A percentile compares a stretch with the other conserved stretches of the same genome.
These are phyloP conservation scores for Stemphylium vesicarium DNA, from an alignment of 2,329 filamentous ascomycete species.

Conservation along the genomic window DNA sequence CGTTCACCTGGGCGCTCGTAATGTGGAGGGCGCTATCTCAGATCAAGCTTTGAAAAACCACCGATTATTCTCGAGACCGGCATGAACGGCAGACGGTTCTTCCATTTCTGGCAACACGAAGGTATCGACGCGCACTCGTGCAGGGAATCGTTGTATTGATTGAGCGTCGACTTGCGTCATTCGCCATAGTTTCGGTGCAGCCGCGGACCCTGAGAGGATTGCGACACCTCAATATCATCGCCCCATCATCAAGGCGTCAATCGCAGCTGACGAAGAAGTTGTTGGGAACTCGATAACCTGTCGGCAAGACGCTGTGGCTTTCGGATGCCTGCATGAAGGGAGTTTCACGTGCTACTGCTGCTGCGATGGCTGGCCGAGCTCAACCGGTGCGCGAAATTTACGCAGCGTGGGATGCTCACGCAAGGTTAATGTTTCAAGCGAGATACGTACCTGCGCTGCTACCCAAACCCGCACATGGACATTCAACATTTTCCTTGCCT, in stretches of 20 bases:
- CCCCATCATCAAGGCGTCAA: slow-evolving; percentile 3
- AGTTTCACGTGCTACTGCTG: slow-evolving; percentile 8
- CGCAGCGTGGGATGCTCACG: not conserved
- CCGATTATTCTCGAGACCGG: not conserved
- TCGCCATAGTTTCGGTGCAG: not conserved
- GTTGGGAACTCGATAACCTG: not conserved
- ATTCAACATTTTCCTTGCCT: not conserved
- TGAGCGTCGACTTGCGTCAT: slow-evolving; percentile 1
- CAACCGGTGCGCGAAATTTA: slow-evolving; percentile 8
- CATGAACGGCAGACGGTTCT: not conserved
- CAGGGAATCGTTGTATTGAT: slow-evolving; percentile 4
- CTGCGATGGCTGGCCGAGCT: slow-evolving; percentile 10
- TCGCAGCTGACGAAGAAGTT: not conserved
- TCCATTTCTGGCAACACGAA: not conserved
- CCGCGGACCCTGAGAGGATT: not conserved
- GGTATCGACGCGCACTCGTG: slow-evolving; percentile 7
- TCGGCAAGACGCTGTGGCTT: slow-evolving; percentile 2
- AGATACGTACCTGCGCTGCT: slow-evolving; percentile 16
- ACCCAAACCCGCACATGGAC: slow-evolving; percentile 7
- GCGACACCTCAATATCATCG: not conserved
- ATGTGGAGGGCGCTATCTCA: not conserved
- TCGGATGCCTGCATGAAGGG: slow-evolving; percentile 3
- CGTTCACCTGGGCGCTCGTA: not conserved
- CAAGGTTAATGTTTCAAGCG: slow-evolving; percentile 1
- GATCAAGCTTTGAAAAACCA: not conserved